phyloP scores from a whole-genome alignment of 768 basidiomycete species.

The Termitomyces eurrhizus region DNA sequence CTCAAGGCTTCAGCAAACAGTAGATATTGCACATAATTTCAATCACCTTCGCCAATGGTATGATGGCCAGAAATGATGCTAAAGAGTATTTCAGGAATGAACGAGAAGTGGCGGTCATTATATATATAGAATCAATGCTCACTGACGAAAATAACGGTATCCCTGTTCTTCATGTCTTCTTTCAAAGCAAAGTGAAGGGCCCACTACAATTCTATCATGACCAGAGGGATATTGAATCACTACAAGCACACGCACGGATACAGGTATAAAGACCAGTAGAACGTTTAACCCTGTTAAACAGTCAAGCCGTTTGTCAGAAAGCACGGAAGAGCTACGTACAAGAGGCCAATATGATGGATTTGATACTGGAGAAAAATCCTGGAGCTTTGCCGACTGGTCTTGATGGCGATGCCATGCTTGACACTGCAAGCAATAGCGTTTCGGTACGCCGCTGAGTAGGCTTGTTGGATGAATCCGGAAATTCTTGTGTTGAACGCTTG shows the following conservation, averaged over 20 bases:
- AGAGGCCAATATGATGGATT: constrained; percentile 50
- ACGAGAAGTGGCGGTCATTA: background rate
- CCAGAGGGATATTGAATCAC: background rate
- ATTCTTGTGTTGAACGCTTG: constrained; percentile 7
- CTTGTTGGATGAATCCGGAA: background rate
- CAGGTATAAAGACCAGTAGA: constrained; percentile 66
- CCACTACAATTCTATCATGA: constrained; percentile 46
- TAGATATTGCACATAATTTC: background rate
- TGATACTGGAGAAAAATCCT: constrained; percentile 39
- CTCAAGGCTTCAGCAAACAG: background rate
- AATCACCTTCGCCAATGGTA: constrained; percentile 75
- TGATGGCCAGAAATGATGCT: constrained; percentile 80
- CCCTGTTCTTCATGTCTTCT: constrained; percentile 25
- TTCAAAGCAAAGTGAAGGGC: constrained; percentile 60
- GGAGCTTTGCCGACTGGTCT: constrained; percentile 44
- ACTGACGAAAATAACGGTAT: constrained; percentile 76
- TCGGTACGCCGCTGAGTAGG: background rate
- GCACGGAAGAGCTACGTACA: constrained; percentile 35
- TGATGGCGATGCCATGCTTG: constrained; percentile 30
- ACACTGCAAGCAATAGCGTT: constrained; percentile 15
- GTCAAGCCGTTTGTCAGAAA: background rate
- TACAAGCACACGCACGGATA: constrained; percentile 46
- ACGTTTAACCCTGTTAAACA: constrained; percentile 56
- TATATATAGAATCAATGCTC: constrained; percentile 20
- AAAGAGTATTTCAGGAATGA: background rate